Conservation (phyloP, 2,329 filamentous ascomycete genomes). For the Curvularia lunata region DNA sequence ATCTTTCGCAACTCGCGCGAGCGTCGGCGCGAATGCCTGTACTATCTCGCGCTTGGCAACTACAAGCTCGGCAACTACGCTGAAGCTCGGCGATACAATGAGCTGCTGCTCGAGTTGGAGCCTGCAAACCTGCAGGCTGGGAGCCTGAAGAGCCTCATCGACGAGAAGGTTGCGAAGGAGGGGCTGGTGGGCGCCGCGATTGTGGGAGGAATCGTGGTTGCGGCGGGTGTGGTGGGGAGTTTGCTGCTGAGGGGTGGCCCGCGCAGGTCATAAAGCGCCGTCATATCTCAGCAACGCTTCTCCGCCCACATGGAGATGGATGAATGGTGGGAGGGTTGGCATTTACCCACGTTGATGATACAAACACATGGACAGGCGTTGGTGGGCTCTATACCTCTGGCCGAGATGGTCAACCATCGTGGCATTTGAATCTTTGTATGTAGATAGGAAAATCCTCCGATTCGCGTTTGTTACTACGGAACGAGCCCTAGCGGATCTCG, state of each 20-base stretch:
- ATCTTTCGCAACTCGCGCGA: constrained; percentile 95
- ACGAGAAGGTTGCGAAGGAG: constrained; percentile 95
- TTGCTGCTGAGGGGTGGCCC: constrained; percentile 76
- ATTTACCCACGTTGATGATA: constrained; percentile 6
- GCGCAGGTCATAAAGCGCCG: constrained; percentile 59
- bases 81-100: constrained; percentile 93
- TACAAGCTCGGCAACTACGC: constrained; percentile 98
- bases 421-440: constrained; percentile 15
- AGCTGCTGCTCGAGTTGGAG: constrained; percentile 87
- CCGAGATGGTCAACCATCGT: constrained; percentile 18
- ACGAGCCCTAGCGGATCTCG: background rate
- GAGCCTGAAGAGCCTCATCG: constrained; percentile 85
- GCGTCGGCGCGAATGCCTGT: constrained; percentile 94
- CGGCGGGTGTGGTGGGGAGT: constrained; percentile 89
- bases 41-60: constrained; percentile 96
- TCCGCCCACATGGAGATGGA: background rate
- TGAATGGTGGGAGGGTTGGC: background rate
- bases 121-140: constrained; percentile 88
- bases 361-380: constrained; percentile 37
- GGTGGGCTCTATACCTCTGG: constrained; percentile 29
- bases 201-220: constrained; percentile 88
- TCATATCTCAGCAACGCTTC: background rate
- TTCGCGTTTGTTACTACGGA: background rate
- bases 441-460: constrained; percentile 10
- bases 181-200: constrained; percentile 94